Evolutionary conservation across 345 rosid genomes (phyloP), one percentile per base, ranked within the genome.

Genomic region (Noccaea caerulescens): DNA sequence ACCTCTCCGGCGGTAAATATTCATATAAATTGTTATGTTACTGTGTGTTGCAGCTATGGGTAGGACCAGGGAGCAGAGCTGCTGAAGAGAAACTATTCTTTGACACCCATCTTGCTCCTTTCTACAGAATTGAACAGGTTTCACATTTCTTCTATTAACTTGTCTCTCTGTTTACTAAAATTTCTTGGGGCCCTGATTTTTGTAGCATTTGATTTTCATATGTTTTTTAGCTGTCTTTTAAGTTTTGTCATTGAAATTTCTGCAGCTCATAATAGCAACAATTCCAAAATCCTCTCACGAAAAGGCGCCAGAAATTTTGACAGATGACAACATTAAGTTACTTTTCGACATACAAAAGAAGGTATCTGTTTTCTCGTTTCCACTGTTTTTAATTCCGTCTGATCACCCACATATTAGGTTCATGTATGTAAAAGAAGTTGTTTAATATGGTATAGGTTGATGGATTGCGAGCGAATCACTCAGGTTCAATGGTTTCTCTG

Each of bases 111-210:
- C 85, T 94, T 27, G 90, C 97, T 27, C 97, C 99, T 27, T 94
- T 94, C 77, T 94, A 94, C 82, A 85, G 99, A 84, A 94, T 91
- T 56, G 93, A 94, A 82, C 95, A 94, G 99, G 99, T 88, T 68
- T 57, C 53, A 14, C n/a, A 23, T 16, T 16, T 16, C 38, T 41
- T 63, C 27, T 33, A 23, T 51, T 30, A 58, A n/a, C 56, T 36
- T 51, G 14, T 62, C 23, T 71, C 46, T 39, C 32, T 36, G 37
- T 36, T 18, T 13, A 63, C 71, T 62, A n/a, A n/a, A n/a, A n/a
- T n/a, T n/a, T n/a, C n/a, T n/a, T n/a, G n/a, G n/a, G n/a, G n/a
- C n/a, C n/a, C n/a, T n/a, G n/a, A n/a, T n/a, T n/a, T n/a, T n/a
- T n/a, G n/a, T n/a, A 32, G 3, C 43, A 12, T 61, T 38, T 61